Evolutionary conservation across 352 stramenopile genomes (phyloP).

Genomic region (Phytophthora podocarpi): DNA sequence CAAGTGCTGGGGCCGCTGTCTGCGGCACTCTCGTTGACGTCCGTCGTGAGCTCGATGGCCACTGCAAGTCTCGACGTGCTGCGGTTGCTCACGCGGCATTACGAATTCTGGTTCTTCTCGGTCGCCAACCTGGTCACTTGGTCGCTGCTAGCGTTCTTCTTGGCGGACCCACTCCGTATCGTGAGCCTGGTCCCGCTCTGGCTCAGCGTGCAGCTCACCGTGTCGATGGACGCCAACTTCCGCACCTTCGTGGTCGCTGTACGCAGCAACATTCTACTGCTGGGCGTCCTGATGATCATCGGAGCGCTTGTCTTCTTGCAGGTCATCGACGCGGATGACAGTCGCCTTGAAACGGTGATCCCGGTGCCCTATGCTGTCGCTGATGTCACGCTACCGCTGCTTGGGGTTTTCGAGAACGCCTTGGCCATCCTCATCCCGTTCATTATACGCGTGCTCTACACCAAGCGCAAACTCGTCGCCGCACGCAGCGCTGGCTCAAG

Average conservation of each 20-base stretch:
- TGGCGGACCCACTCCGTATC: slow-evolving; percentile 30
- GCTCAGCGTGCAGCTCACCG: slow-evolving; percentile 25
- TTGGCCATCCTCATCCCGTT: slow-evolving; percentile 44
- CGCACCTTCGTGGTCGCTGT: slow-evolving; percentile 35
- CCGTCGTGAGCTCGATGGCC: slow-evolving; percentile 19
- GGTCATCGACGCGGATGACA: slow-evolving; percentile 28
- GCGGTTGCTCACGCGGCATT: slow-evolving; percentile 28
- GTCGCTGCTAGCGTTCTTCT: slow-evolving; percentile 32
- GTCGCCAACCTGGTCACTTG: slow-evolving; percentile 35
- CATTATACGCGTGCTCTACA: slow-evolving; percentile 37
- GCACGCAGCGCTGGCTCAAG: slow-evolving; percentile 27
- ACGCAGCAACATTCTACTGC: slow-evolving; percentile 24
- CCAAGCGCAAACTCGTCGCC: slow-evolving; percentile 35
- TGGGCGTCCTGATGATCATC: slow-evolving; percentile 22
- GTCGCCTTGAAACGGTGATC: background rate
- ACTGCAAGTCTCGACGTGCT: slow-evolving; percentile 42
- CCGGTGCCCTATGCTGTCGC: slow-evolving; percentile 11
- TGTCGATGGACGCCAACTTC: slow-evolving; percentile 46
- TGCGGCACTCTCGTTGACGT: slow-evolving; percentile 14
- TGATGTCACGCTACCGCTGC: slow-evolving; percentile 31
- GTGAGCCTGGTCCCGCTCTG: slow-evolving; percentile 28
- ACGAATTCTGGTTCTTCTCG: slow-evolving; percentile 56
- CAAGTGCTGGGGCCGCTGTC: slow-evolving; percentile 8
- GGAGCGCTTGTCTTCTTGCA: slow-evolving; percentile 22
- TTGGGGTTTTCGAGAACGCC: slow-evolving; percentile 52